Conservation (phyloP, 2,329 filamentous ascomycete genomes). For the Penicillium sp. region DNA sequence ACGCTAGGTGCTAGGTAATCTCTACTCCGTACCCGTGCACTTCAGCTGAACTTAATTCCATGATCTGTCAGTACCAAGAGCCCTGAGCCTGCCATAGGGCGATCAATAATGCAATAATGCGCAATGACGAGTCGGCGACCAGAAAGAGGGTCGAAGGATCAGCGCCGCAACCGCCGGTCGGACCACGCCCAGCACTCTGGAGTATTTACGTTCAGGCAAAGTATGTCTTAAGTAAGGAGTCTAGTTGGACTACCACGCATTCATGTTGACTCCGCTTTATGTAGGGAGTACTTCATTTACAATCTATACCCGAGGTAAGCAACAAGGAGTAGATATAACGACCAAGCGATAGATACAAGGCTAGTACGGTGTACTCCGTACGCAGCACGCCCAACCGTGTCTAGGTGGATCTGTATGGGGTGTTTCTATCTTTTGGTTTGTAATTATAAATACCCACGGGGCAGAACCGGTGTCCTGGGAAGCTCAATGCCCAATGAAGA, state of each 20-base stretch:
- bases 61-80: not conserved
- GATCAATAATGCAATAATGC: not conserved
- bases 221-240: not conserved
- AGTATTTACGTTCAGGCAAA: not conserved
- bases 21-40: not conserved
- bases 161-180: not conserved
- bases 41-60: not conserved
- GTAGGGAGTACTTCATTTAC: too few relatives aligned
- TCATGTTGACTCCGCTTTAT: too few relatives aligned
- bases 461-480: not conserved
- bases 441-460: not conserved
- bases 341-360: too few relatives aligned
- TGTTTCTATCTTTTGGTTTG: not conserved
- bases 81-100: not conserved
- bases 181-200: not conserved
- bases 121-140: not conserved
- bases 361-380: too few relatives aligned
- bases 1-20: not conserved
- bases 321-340: too few relatives aligned
- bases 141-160: not conserved
- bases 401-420: not conserved
- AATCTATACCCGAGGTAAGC: too few relatives aligned
- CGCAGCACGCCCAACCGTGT: not conserved
- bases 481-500: not conserved
- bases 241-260: not conserved